These are phyloP conservation scores for Neocucurbitaria cava DNA, from an alignment of 2,329 filamentous ascomycete genomes.

Conservation along the genomic window DNA sequence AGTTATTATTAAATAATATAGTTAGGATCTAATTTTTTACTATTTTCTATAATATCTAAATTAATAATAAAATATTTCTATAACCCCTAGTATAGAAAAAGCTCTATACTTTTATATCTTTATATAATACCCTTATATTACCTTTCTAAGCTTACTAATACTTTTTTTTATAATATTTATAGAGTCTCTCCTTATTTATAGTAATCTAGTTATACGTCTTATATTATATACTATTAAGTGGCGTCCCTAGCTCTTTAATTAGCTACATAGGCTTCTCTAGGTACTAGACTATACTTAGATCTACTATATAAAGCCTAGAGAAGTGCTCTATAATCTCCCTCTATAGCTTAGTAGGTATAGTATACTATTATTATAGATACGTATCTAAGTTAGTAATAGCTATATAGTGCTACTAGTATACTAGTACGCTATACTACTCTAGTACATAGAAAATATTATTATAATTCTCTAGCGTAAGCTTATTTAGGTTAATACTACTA, in stretches of 20 bases:
- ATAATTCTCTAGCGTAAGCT: too few species aligned
- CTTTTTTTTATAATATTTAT: constrained; percentile 1
- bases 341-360: neutral
- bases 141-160: neutral
- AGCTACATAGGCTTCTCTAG: neutral
- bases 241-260: neutral
- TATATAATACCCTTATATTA: constrained; percentile 2
- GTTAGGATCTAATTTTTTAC: neutral
- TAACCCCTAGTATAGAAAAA: constrained; percentile 5
- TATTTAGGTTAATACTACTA: too few species aligned
- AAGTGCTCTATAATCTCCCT: neutral
- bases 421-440: neutral
- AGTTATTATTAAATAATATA: neutral
- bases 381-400: neutral
- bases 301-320: neutral
- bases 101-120: constrained; percentile 8
- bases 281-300: neutral
- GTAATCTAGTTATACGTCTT: neutral
- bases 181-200: neutral
- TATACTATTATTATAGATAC: neutral
- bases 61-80: constrained; percentile 13
- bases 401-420: neutral
- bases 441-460: neutral
- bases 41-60: constrained; percentile 1
- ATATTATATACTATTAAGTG: neutral